Conservation (phyloP, 2,329 filamentous ascomycete species). For the Ophiostoma novo-ulmi region DNA sequence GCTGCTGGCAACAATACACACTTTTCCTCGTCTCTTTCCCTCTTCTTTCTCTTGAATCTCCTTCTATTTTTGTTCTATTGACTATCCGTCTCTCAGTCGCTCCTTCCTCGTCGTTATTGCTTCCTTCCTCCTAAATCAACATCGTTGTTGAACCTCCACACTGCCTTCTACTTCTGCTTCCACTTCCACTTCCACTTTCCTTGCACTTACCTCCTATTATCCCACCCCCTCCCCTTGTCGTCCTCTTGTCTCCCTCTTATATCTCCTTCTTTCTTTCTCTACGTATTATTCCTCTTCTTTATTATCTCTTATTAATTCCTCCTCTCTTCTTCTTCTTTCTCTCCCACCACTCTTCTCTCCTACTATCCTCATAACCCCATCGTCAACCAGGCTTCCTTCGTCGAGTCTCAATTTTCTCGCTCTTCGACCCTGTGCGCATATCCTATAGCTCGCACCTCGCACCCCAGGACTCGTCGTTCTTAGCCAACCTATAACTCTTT, state of each 20-base stretch:
- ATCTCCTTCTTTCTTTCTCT: neutral
- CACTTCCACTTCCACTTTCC: neutral
- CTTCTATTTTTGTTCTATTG: slow-evolving; percentile 11
- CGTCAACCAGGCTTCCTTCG: neutral
- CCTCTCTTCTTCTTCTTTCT: slow-evolving; percentile 1
- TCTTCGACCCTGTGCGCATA: slow-evolving; percentile 10
- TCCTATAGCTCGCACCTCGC: slow-evolving; percentile 15
- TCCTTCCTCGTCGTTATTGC: slow-evolving; percentile 12
- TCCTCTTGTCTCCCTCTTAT: neutral
- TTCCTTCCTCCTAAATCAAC: slow-evolving; percentile 2
- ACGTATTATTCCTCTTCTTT: neutral
- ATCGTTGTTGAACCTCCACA: slow-evolving; percentile 12
- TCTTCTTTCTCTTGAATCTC: neutral
- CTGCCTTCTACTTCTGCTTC: slow-evolving; percentile 14
- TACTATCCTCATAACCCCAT: neutral
- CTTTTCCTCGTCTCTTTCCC: neutral
- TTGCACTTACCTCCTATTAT: slow-evolving; percentile 15
- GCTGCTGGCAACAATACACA: neutral
- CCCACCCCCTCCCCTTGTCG: neutral
- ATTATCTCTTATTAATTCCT: neutral
- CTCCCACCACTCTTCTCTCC: neutral
- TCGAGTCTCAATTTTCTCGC: slow-evolving; percentile 14
- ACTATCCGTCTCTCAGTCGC: slow-evolving; percentile 15
- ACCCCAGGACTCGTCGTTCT: neutral
- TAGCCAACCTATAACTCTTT: slow-evolving; percentile 6